Base-by-base conservation (phyloP, 257 asterid genomes). In the Solanum dulcamara region DNA sequence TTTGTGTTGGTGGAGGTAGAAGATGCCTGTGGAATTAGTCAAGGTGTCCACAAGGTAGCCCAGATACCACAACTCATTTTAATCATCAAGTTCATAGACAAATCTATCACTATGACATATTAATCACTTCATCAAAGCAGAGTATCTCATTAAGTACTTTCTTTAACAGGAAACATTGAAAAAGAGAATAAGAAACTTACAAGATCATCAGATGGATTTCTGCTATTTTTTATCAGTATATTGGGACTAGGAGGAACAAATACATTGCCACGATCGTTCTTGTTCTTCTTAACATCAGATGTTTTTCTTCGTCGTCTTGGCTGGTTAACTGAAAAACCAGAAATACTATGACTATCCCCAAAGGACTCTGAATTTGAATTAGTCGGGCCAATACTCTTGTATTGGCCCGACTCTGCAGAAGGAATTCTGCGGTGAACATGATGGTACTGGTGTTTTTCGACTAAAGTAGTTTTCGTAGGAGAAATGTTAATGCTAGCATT, bases 141-240 rank as follows among this genome's bases (percentile, higher is more conserved):
- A 33, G 17, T 18, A 26, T 62, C 13, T 62, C 37, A 26, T 64
- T 64, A 22, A 2, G 5, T 64, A 7, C 4, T 12, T 64, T 14
- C 13, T 26, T 82, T 37, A 55, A 13, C 37, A 83, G 82, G 67
- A 2, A 6, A 75, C 2, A 18, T 60, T 10, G 18, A 22, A 84
- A 33, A 32, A 11, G 5, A 77, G 62, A 35, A 32, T 4, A 18
- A 37, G 55, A 20, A 66, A 86, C 95, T 92, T 89, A 94, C 96
- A 50, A 86, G 46, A 68, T 92, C 96, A 83, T 92, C 94, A 62
- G 83, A 75, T 28, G 86, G 62, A 79, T 86, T 86, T 51, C 80
- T 66, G 68, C 86, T 86, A 11, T 83, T 82, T 30, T 79, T 30
- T 33, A 70, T 86, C 83, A 70, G 77, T 50, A 68, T 86, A 72